Base-by-base conservation (phyloP, 768 basidiomycete genomes). In the Rhodosporidiobolus sp. region DNA sequence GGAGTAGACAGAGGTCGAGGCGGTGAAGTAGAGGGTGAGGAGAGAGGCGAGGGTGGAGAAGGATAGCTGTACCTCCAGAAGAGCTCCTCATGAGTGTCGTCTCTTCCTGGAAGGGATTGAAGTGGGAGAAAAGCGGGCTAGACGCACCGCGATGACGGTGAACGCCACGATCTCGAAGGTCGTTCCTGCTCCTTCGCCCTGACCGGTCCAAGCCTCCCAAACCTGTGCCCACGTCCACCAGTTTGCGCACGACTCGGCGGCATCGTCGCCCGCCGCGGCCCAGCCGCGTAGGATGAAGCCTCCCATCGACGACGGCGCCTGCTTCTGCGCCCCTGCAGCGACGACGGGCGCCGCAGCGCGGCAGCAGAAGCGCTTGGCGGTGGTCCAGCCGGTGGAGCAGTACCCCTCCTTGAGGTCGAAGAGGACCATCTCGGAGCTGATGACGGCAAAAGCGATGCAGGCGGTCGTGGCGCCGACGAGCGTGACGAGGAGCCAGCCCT, bases 371-470 rank as follows among this genome's bases (percentile, higher is more conserved):
- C 88, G 84, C 74, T 86, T 88, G 1, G 92, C 87, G 76, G 86
- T 89, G 83, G 85, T 89, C 88, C 89, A 90, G 1, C 84, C 84
- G 0, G 81, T 80, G 4, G 77, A 77, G 80, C 95, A 99, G 79
- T 90, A 91, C 0, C 96, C 96, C 62, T 92, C 90, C 81, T 98
- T 98, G 66, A 89, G 79, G 81, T 95, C 92, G 78, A 97, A 99
- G 16, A 98, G 83, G 85, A 87, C 89, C 79, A 90, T 89, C 79
- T 99, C 96, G 70, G 86, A 85, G 28, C 90, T 87, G 50, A 94
- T 87, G 75, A 99, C 89, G 66, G 91, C 81, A 80, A 55, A 97
- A 8, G 95, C 95, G 50, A 90, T 83, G 57, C 94, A 70, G 16
- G 95, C 94, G 19, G 91, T 90, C 34, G 92, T 79, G 79, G 94